Evolutionary conservation across 2,329 filamentous ascomycete genomes (phyloP).

Genomic region (Pseudogymnoascus sp.): DNA sequence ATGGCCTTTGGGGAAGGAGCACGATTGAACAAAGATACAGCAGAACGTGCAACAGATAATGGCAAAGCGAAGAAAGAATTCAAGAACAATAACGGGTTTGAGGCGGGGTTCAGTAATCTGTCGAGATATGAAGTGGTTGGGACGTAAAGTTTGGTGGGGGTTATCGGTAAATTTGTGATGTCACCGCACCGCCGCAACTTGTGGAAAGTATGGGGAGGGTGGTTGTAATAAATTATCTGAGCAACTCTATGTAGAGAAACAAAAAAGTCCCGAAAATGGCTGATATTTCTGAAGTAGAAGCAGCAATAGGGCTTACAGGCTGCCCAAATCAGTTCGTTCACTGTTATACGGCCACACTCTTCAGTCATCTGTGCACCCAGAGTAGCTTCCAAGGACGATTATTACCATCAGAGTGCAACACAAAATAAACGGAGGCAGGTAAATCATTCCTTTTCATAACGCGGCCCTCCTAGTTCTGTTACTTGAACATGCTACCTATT

Average conservation of each 20-base stretch:
- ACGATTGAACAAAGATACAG: slow-evolving; percentile 33
- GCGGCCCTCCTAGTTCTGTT: not conserved
- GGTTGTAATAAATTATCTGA: not conserved
- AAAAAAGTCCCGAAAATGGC: not conserved
- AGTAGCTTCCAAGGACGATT: not conserved
- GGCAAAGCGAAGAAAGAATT: slow-evolving; percentile 47
- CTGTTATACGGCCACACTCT: not conserved
- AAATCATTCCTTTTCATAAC: not conserved
- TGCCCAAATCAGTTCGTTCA: not conserved
- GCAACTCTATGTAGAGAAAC: not conserved
- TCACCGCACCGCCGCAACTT: not conserved
- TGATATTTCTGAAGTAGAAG: slow-evolving; percentile 27
- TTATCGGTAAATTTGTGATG: slow-evolving; percentile 4
- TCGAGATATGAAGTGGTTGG: not conserved
- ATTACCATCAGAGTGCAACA: not conserved
- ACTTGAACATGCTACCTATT: not conserved
- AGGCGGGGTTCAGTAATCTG: not conserved
- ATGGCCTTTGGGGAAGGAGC: slow-evolving; percentile 27
- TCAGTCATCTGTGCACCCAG: not conserved
- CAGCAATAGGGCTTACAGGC: slow-evolving; percentile 23
- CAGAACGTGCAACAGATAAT: slow-evolving; percentile 43
- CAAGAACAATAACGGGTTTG: slow-evolving; percentile 36
- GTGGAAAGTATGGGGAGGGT: not conserved
- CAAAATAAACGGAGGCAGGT: not conserved
- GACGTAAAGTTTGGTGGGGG: slow-evolving; percentile 16